Evolutionary conservation across 192 early-diverging fungal genomes (phyloP).

Genomic region (Entomortierella parvispora): DNA sequence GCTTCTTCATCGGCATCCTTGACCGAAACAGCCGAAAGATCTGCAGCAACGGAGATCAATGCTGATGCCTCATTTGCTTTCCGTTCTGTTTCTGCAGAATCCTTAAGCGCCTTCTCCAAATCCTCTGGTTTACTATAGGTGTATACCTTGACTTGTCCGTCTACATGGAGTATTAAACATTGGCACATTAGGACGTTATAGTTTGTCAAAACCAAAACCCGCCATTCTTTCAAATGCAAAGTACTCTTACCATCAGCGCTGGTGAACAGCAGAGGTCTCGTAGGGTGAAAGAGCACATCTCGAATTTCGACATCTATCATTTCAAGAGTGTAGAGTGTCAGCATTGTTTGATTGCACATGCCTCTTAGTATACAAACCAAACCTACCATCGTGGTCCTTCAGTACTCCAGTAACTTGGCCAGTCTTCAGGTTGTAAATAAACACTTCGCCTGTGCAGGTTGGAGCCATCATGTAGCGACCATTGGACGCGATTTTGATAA

Average conservation of each 20-base stretch:
- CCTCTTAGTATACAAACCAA: too few species aligned
- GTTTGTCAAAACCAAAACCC: neutral
- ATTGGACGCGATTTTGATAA: conserved; percentile 89
- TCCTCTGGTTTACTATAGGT: conserved; percentile 54
- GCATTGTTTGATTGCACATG: too few species aligned
- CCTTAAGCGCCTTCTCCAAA: conserved; percentile 24
- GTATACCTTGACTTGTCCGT: conserved; percentile 75
- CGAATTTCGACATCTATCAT: conserved; percentile 85
- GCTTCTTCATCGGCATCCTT: conserved; percentile 30
- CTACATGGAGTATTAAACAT: conserved; percentile 44
- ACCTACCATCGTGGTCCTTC: conserved; percentile 87
- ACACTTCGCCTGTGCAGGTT: conserved; percentile 88
- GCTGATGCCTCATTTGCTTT: conserved; percentile 23
- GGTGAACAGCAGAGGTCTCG: conserved; percentile 80
- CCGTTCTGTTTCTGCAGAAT: conserved; percentile 24
- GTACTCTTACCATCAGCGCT: conserved; percentile 79
- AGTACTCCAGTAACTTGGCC: conserved; percentile 82
- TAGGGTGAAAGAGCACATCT: conserved; percentile 91
- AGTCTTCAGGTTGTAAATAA: conserved; percentile 81
- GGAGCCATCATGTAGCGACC: conserved; percentile 91
- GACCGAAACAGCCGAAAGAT: conserved; percentile 44
- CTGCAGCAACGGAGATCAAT: conserved; percentile 26
- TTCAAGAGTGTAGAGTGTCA: too few species aligned
- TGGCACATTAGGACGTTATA: neutral
- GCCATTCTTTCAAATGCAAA: neutral